Conservation (phyloP, 345 rosid species). For the Hypericum androsaemum region DNA sequence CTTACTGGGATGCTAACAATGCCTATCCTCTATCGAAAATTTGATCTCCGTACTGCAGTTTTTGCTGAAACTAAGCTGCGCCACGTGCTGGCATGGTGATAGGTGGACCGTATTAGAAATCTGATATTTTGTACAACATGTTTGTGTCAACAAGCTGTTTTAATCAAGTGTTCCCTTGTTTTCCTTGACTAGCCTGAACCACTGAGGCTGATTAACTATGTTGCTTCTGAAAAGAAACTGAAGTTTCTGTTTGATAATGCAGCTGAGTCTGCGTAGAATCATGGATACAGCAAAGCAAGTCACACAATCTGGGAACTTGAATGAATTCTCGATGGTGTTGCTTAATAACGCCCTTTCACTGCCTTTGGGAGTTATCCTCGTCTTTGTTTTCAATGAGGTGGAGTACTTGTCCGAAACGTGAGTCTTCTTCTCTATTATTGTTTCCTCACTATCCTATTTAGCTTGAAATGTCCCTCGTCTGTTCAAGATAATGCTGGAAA, state of each 20-base stretch:
- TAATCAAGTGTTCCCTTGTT: too few species aligned
- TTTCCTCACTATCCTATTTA: not conserved
- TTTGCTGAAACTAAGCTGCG: too few species aligned
- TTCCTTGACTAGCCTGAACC: too few species aligned
- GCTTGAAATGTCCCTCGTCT: not conserved
- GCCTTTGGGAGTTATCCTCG: constrained; percentile 74
- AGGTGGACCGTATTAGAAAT: too few species aligned
- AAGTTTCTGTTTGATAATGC: constrained; percentile 20
- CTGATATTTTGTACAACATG: too few species aligned
- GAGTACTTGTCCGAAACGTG: constrained; percentile 74
- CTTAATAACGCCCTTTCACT: constrained; percentile 87
- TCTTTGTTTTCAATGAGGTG: constrained; percentile 68
- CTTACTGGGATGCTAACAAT: too few species aligned
- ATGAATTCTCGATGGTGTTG: constrained; percentile 95
- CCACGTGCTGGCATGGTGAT: too few species aligned
- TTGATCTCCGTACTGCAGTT: too few species aligned
- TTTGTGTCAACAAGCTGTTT: too few species aligned
- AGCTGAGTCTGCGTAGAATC: constrained; percentile 84
- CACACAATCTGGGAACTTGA: constrained; percentile 81
- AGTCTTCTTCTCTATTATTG: constrained; percentile 18
- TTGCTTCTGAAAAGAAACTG: too few species aligned
- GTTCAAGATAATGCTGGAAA: not conserved
- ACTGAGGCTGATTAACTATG: too few species aligned
- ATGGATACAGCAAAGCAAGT: constrained; percentile 97
- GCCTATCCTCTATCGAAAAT: too few species aligned